Evolutionary conservation across 495 filamentous ascomycete genomes (phyloP), one percentile per base, ranked within the genome.

Genomic region (Chaetomium fimeti): DNA sequence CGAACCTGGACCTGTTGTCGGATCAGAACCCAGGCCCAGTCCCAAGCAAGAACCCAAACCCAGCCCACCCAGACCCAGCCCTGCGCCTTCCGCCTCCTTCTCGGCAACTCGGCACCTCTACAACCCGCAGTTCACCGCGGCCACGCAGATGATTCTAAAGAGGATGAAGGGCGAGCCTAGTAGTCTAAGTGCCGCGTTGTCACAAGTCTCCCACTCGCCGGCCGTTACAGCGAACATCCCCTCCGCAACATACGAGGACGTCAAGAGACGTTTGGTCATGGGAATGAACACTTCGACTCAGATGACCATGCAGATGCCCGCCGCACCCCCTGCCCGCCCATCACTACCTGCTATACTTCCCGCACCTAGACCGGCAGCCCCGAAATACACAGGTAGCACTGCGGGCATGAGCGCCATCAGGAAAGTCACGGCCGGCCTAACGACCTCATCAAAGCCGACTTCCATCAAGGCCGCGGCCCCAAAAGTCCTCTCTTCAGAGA

Each of bases 91-190:
- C 29, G 56, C 66, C 13, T 60, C 69, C 2, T 64, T 60, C 47
- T 68, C 71, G 3, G 29, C 74, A 3, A 67, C 64, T n/a, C 74
- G 70, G 18, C 75, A 76, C 15, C 74, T 73, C 25, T 82, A 82
- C 64, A 68, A 80, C 25, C 82, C 82, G 1, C 81, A 84, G 62
- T 84, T 85, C 68, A 80, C 78, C 8, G 79, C 80, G 9, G 74
- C 83, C 0, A 85, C 84, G 0, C 80, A 84, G 63, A 77, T 86
- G 79, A 86, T 87, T 18, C 76, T 87, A 13, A 81, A 82, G 58
- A 74, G 83, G 20, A 79, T 86, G 49, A 79, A 75, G 40, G 73
- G 74, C 27, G 76, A 81, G 28, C 72, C 74, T 0, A 75, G 71
- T 52, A 75, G 68, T 59, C 62, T 76, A 0, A 75, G 69, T 22